Base-by-base conservation (phyloP, 768 basidiomycete genomes). In the Harrya chromipes region DNA sequence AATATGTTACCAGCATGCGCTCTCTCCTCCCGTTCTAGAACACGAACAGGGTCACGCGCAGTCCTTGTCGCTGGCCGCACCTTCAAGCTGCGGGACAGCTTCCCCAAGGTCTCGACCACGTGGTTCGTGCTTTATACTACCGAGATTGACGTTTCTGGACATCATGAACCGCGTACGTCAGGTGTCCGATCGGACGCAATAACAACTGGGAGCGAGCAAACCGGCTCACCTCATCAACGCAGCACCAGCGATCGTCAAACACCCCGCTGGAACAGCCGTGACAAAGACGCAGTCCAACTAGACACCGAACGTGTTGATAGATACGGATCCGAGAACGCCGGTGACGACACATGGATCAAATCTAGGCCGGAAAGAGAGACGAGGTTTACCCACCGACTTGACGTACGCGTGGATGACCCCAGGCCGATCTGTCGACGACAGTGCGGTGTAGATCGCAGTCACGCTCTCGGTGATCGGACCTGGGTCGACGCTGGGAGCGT, bases 231-330 rank as follows among this genome's bases (percentile, higher is more conserved):
- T 40, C 37, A 57, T 52, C n/a, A 56, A 16, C 7, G 35, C 29
- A 13, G 54, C 50, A 1, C 56, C 54, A 10, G 46, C 1, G n/a
- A 55, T 47, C 2, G 53, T 49, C 40, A 57, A 29, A 20, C 40
- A 20, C 13, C 49, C 56, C 8, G 54, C 47, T 4, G 56, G 54
- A 3, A 55, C 53, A 1, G 47, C 46, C 27, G 47, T 49, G 20
- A 57, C 19, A 34, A 55, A 55, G 17, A 57, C 54, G 17, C 44
- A 55, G n/a, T 46, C 47, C 17, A 58, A 40, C 55, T 51, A 13
- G 33, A 3, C 6, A 33, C 33, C 33, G 14, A 5, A 33, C 16
- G 5, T 33, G 6, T 14, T 14, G 1, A 16, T 33, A 14, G 33
- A 16, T 16, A 16, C 33, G 6, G 13, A 16, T 33, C 33, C 33